Percentiles rank a stretch among this genome's conserved stretches.
Evolutionary conservation across 2,329 filamentous ascomycete species (phyloP).

Genomic region (Calonectria multiphialidica): DNA sequence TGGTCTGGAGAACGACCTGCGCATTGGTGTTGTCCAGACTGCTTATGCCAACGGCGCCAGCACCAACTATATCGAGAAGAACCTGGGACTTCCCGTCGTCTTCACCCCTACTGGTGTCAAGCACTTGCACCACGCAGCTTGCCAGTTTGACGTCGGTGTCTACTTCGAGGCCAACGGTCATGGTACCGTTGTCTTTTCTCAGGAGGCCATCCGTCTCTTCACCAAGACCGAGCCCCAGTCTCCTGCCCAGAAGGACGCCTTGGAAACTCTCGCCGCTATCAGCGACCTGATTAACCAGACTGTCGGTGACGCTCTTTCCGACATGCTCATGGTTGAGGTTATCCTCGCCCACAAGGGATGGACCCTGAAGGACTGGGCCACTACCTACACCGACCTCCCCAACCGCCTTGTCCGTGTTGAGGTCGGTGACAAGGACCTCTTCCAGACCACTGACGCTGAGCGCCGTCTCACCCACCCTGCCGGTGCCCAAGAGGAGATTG

Average conservation of each 20-base stretch:
- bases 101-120: conserved; percentile 98
- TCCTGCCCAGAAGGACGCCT: conserved; percentile 89
- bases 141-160: conserved; percentile 93
- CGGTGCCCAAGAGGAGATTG: conserved; percentile 87
- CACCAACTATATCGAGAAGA: conserved; percentile 91
- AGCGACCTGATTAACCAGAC: conserved; percentile 98
- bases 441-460: conserved; percentile 93
- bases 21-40: conserved; percentile 95
- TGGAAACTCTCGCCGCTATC: conserved; percentile 86
- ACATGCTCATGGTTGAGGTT: conserved; percentile 95
- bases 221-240: conserved; percentile 85
- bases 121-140: conserved; percentile 96
- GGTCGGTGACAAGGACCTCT: conserved; percentile 88
- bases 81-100: conserved; percentile 88
- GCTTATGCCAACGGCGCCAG: conserved; percentile 97
- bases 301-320: conserved; percentile 94
- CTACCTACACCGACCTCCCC: conserved; percentile 92
- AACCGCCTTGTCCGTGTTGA: conserved; percentile 96
- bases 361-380: conserved; percentile 90
- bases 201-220: conserved; percentile 84
- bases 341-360: conserved; percentile 96
- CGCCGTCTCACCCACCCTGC: conserved; percentile 83
- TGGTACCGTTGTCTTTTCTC: conserved; percentile 94
- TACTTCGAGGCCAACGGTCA: conserved; percentile 99
- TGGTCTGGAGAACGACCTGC: conserved; percentile 82